A percentile compares a stretch with the other conserved stretches of the same genome.
Evolutionary conservation across 371 early-diverging fungal species (phyloP).

Genomic region (Polyrhizophydium stewartii): DNA sequence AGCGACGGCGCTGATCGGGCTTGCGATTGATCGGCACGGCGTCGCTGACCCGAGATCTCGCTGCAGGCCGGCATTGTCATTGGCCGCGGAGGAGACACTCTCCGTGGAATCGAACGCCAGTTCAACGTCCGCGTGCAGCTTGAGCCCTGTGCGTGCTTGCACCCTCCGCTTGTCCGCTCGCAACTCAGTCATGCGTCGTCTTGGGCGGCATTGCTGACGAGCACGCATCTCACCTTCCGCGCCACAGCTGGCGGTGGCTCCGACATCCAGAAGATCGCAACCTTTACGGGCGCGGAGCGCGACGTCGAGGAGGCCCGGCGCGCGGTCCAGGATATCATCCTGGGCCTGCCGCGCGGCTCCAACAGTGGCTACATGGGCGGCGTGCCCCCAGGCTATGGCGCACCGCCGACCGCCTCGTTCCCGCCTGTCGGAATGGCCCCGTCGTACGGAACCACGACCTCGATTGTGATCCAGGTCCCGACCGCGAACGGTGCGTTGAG

Average conservation of each 20-base stretch:
- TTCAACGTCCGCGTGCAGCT: slow-evolving; percentile 67
- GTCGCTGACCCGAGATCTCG: slow-evolving; percentile 2
- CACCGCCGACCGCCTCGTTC: no score
- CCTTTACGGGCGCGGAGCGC: background rate
- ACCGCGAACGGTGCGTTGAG: no score
- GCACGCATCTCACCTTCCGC: slow-evolving; percentile 37
- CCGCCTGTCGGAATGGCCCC: no score
- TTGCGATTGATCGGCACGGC: background rate
- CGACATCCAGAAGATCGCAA: background rate
- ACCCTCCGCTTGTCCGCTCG: background rate
- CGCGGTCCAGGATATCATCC: slow-evolving; percentile 3
- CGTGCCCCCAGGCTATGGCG: no score
- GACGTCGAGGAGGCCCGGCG: background rate
- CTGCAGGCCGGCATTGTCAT: slow-evolving; percentile 78
- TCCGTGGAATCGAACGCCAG: slow-evolving; percentile 71
- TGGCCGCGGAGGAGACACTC: slow-evolving; percentile 77
- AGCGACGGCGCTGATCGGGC: background rate
- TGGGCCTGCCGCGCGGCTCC: background rate
- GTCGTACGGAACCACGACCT: no score
- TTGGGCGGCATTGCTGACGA: background rate
- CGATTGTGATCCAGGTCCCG: no score
- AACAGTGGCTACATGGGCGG: background rate
- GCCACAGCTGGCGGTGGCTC: slow-evolving; percentile 16
- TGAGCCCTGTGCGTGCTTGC: slow-evolving; percentile 31
- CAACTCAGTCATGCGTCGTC: background rate